Conservation (phyloP, 768 basidiomycete species). For the Crassisporium funariophilum region DNA sequence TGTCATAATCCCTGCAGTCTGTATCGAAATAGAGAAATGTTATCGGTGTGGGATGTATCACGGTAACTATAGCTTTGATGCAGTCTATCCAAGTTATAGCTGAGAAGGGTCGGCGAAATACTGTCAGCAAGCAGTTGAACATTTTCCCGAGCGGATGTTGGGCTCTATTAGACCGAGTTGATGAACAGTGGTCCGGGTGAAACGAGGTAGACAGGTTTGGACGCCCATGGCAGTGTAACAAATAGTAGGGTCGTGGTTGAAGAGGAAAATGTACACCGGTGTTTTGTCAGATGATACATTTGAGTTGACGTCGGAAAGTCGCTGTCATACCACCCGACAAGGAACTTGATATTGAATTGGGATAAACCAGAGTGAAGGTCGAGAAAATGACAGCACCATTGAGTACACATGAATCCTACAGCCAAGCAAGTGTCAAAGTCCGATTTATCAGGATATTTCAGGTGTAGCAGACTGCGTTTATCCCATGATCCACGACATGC, state of each 20-base stretch:
- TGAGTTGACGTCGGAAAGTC: slow-evolving; percentile 2
- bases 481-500: too few relatives aligned
- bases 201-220: not conserved
- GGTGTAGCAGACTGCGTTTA: too few relatives aligned
- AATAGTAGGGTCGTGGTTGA: too few relatives aligned
- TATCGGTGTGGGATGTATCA: not conserved
- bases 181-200: not conserved
- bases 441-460: too few relatives aligned
- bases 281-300: slow-evolving; percentile 15
- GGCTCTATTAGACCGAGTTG: slow-evolving; percentile 10
- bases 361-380: slow-evolving; percentile 9
- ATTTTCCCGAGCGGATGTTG: slow-evolving; percentile 18
- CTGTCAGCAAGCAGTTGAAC: slow-evolving; percentile 11
- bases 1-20: too few relatives aligned
- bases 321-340: slow-evolving; percentile 5
- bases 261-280: slow-evolving; percentile 4
- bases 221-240: too few relatives aligned
- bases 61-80: slow-evolving; percentile 5
- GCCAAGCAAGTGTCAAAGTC: too few relatives aligned
- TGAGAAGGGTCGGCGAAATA: slow-evolving; percentile 22
- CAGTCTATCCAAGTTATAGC: not conserved
- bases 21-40: not conserved
- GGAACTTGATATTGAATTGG: slow-evolving; percentile 8
- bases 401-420: too few relatives aligned
- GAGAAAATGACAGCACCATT: slow-evolving; percentile 2